Conservation (phyloP, 331 rosid species). For the Saraca asoca region DNA sequence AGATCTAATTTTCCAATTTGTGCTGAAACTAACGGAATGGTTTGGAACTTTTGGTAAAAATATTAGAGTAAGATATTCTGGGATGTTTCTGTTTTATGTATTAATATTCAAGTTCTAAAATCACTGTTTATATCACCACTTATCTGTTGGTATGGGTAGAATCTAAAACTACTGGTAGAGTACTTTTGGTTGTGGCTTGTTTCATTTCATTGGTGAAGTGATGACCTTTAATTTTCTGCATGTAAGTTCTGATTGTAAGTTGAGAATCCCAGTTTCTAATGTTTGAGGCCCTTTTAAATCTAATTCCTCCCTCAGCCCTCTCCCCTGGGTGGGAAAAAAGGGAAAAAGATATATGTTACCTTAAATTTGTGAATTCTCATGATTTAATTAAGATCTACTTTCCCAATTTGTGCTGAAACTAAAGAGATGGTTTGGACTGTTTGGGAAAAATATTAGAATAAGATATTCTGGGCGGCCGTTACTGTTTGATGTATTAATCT, state of each 20-base stretch:
- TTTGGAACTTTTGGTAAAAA: too few relatives aligned
- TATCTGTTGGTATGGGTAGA: not conserved
- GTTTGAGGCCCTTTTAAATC: too few relatives aligned
- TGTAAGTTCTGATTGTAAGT: not conserved
- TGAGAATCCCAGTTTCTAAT: not conserved
- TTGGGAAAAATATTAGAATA: too few relatives aligned
- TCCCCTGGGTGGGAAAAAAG: not conserved
- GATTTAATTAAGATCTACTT: too few relatives aligned
- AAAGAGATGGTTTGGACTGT: too few relatives aligned
- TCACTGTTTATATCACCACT: constrained; percentile 1
- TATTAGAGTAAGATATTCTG: not conserved
- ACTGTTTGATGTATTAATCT: not conserved
- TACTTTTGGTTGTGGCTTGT: not conserved
- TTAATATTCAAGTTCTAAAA: not conserved
- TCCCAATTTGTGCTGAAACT: too few relatives aligned
- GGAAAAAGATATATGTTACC: too few relatives aligned
- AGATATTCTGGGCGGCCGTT: too few relatives aligned
- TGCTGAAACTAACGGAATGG: not conserved
- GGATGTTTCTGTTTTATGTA: not conserved
- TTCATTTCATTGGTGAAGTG: not conserved
- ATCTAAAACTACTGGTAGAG: constrained; percentile 1
- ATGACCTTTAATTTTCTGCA: not conserved
- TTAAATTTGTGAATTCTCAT: not conserved
- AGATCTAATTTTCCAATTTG: not conserved
- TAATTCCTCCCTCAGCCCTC: not conserved